These are phyloP conservation scores for Trametes meyenii DNA, from an alignment of 768 basidiomycete genomes.

Conservation along the genomic window DNA sequence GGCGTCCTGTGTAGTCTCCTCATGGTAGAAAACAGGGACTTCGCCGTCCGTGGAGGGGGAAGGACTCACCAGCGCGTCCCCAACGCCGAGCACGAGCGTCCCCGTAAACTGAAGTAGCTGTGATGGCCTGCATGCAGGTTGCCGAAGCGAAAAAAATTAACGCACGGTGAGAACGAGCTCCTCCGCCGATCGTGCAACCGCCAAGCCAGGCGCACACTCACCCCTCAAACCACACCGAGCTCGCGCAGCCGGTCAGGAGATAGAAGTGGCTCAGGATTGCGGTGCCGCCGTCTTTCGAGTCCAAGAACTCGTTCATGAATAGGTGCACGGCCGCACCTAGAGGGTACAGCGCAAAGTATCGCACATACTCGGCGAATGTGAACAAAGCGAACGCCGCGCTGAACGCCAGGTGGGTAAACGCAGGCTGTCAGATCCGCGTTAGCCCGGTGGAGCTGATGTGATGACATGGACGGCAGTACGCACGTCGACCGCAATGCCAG, in stretches of 20 bases:
- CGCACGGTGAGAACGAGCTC: not conserved
- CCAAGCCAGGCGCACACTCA: constrained; percentile 41
- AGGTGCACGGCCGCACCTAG: constrained; percentile 91
- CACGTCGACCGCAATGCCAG: constrained; percentile 91
- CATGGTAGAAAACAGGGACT: too few species aligned
- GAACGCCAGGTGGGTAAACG: constrained; percentile 94
- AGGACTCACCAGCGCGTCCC: constrained; percentile 75
- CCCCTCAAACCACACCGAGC: constrained; percentile 95
- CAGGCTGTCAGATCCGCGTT: constrained; percentile 62
- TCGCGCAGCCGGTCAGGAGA: constrained; percentile 92
- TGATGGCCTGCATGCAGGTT: constrained; percentile 40
- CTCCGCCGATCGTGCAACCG: not conserved
- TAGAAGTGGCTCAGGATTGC: constrained; percentile 98
- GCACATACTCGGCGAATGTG: constrained; percentile 95
- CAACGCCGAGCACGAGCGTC: constrained; percentile 85
- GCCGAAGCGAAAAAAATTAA: not conserved
- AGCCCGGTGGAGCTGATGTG: too few species aligned
- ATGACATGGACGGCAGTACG: constrained; percentile 17
- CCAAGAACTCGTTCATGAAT: constrained; percentile 97
- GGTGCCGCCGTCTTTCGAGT: constrained; percentile 92
- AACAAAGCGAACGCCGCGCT: constrained; percentile 94
- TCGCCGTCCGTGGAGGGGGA: not conserved
- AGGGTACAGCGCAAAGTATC: constrained; percentile 98
- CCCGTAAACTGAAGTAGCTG: constrained; percentile 76
- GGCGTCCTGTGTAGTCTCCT: too few species aligned